Conservation (phyloP, 352 stramenopile species). For the Saprolegnia parasitica region DNA sequence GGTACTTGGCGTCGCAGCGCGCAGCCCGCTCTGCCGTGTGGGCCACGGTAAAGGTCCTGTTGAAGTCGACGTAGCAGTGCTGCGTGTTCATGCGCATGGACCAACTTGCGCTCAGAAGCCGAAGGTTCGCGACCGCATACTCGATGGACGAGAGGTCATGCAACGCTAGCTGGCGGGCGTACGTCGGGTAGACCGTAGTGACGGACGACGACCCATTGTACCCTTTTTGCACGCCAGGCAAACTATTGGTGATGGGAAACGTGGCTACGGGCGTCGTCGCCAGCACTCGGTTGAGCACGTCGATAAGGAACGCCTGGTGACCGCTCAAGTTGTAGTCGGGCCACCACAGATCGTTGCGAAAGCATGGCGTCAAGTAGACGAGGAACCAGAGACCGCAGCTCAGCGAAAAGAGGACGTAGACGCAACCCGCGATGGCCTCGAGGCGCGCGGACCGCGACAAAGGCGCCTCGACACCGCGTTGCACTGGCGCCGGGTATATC, state of each 20-base stretch:
- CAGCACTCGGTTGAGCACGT: background rate
- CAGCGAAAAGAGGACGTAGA: conserved; percentile 7
- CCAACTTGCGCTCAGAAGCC: background rate
- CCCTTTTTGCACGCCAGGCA: background rate
- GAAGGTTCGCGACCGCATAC: background rate
- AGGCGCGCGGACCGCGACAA: background rate
- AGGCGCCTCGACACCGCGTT: background rate
- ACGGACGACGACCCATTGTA: background rate
- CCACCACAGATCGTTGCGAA: conserved; percentile 3
- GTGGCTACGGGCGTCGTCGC: background rate
- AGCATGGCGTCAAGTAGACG: background rate
- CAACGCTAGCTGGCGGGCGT: background rate
- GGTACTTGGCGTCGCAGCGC: background rate
- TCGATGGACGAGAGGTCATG: conserved; percentile 3
- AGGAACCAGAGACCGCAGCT: background rate
- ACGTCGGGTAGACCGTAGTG: background rate
- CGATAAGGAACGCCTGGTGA: conserved; percentile 6
- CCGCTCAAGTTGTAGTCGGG: conserved; percentile 1
- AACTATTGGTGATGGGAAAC: background rate
- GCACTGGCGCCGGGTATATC: background rate
- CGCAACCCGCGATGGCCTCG: background rate
- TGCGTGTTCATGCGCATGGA: conserved; percentile 17
- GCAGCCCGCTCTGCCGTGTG: conserved; percentile 9
- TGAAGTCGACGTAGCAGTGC: conserved; percentile 26
- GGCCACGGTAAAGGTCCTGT: conserved; percentile 5